Percentiles rank a stretch among this genome's conserved stretches.
Evolutionary conservation across 1,284 basidiomycete genomes (phyloP).

Genomic region (Ganoderma lucidum): DNA sequence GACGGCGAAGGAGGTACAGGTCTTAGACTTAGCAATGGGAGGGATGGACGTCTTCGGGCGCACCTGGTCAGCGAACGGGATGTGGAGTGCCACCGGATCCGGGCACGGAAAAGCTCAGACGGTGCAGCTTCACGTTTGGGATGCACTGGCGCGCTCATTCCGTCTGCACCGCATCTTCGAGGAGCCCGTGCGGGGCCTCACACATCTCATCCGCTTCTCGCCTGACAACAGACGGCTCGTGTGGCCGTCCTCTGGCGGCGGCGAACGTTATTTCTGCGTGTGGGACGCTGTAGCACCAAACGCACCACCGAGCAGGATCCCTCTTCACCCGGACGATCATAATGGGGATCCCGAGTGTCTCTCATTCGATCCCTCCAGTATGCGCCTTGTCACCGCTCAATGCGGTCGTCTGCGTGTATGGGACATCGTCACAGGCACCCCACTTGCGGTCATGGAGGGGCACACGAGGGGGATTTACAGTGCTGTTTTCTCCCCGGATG

Average conservation of each 20-base stretch:
- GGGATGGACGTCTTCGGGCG: background rate
- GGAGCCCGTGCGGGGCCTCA: too few species aligned
- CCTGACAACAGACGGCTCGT: background rate
- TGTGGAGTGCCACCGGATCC: background rate
- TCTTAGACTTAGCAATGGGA: background rate
- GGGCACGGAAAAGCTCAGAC: too few species aligned
- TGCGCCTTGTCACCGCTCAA: background rate
- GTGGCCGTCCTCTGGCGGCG: background rate
- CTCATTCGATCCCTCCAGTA: background rate
- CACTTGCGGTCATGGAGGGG: background rate
- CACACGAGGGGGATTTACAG: background rate
- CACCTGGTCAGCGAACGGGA: background rate
- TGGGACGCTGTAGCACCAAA: background rate
- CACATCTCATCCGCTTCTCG: background rate
- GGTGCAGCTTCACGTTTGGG: background rate
- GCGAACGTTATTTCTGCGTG: background rate
- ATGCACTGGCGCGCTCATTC: background rate
- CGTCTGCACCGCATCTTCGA: too few species aligned
- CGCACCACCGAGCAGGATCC: background rate
- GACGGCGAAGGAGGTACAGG: background rate
- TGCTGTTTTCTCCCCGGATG: background rate
- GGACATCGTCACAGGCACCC: background rate
- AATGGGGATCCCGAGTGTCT: background rate
- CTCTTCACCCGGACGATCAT: background rate
- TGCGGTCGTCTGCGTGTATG: background rate